A percentile compares a stretch with the other conserved stretches of the same genome.
phyloP scores from a whole-genome alignment of 2,329 filamentous ascomycete genomes.

The Aspergillus sp. region DNA sequence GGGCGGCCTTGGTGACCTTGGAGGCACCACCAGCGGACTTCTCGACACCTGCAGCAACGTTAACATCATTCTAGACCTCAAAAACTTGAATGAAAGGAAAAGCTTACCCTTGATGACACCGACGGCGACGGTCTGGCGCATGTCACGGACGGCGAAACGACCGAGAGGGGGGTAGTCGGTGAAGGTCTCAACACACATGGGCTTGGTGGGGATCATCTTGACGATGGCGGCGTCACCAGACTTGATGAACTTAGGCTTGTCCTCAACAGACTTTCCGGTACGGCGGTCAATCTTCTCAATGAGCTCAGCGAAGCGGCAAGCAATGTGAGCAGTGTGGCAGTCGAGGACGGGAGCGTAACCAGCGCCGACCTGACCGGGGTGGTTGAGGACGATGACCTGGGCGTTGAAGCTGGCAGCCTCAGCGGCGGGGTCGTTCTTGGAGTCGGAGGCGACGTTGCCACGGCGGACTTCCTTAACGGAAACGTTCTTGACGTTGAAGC shows the following conservation, averaged over 20 bases:
- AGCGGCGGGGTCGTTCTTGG: slow-evolving; percentile 96
- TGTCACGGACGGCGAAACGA: slow-evolving; percentile 99
- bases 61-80: too few relatives aligned
- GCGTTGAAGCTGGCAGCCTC: slow-evolving; percentile 93
- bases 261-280: slow-evolving; percentile 95
- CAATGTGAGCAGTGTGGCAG: slow-evolving; percentile 99
- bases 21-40: slow-evolving; percentile 51
- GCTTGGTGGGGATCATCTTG: slow-evolving; percentile 99
- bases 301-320: slow-evolving; percentile 99
- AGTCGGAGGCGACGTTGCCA: slow-evolving; percentile 99
- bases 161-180: slow-evolving; percentile 98
- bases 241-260: slow-evolving; percentile 99
- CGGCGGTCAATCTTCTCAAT: slow-evolving; percentile 99
- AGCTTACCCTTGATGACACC: slow-evolving; percentile 49
- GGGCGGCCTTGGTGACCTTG: slow-evolving; percentile 57
- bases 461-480: slow-evolving; percentile 99
- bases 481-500: slow-evolving; percentile 99
- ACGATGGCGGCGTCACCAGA: slow-evolving; percentile 99
- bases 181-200: slow-evolving; percentile 99
- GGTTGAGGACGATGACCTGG: slow-evolving; percentile 99
- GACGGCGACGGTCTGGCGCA: slow-evolving; percentile 45
- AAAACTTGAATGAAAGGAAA: too few relatives aligned
- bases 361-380: slow-evolving; percentile 98
- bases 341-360: slow-evolving; percentile 98
- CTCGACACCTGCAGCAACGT: slow-evolving; percentile 42